phyloP scores from a whole-genome alignment of 345 rosid genomes.

The Lepidium didymum region DNA sequence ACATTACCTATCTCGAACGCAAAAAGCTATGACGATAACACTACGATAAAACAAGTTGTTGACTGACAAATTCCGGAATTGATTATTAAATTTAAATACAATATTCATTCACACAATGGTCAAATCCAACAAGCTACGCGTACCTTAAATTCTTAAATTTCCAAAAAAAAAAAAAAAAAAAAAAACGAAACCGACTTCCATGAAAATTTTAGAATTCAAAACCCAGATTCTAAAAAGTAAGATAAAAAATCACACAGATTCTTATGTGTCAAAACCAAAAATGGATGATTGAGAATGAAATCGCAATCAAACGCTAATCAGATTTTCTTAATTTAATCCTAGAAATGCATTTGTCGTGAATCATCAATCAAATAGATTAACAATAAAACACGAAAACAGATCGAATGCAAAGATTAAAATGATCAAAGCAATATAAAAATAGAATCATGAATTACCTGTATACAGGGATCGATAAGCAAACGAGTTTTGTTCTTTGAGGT shows the following conservation, averaged over 20 bases:
- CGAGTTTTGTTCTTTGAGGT: neutral
- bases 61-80: neutral
- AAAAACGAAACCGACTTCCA: constrained; percentile 11
- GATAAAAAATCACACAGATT: neutral
- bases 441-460: constrained; percentile 10
- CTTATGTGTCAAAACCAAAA: neutral
- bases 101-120: neutral
- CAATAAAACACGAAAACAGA: neutral
- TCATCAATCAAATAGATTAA: neutral
- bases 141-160: neutral
- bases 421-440: neutral
- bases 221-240: neutral
- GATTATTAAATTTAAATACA: neutral
- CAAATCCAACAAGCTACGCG: constrained; percentile 18
- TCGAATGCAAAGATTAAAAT: neutral
- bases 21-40: neutral
- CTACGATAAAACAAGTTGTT: constrained; percentile 26
- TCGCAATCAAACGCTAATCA: neutral
- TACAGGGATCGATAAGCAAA: neutral
- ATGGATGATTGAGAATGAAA: neutral
- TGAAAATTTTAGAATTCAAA: neutral
- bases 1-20: neutral
- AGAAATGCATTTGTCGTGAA: neutral
- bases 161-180: neutral
- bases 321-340: neutral